phyloP scores from a whole-genome alignment of 192 early-diverging fungal species.

The Entomortierella chlamydospora region DNA sequence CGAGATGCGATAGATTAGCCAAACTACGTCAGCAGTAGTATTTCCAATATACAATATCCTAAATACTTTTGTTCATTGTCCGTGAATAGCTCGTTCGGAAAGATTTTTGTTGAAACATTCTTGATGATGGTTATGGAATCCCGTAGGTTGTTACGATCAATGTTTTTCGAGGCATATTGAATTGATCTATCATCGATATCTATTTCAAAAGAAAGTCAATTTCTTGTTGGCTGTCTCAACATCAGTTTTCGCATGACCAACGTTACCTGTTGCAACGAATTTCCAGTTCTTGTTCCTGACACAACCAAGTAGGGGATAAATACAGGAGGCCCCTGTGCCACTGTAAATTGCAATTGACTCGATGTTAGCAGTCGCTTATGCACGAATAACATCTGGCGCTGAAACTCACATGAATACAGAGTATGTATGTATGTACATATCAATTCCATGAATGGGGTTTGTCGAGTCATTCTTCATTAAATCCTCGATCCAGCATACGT shows the following conservation, averaged over 20 bases:
- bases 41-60: background rate
- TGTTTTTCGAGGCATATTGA: conserved; percentile 73
- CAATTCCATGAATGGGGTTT: conserved; percentile 59
- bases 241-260: background rate
- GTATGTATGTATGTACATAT: conserved; percentile 68
- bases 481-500: conserved; percentile 77
- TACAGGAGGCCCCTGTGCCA: conserved; percentile 91
- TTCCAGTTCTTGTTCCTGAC: conserved; percentile 64
- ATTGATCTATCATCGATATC: conserved; percentile 78
- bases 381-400: no score
- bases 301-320: conserved; percentile 88
- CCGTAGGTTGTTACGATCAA: conserved; percentile 69
- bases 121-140: conserved; percentile 65
- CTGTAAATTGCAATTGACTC: conserved; percentile 45
- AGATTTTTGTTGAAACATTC: conserved; percentile 48
- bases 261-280: conserved; percentile 78
- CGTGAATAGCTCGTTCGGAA: conserved; percentile 12
- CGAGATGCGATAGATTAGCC: background rate
- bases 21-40: background rate
- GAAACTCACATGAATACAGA: no score
- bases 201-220: background rate
- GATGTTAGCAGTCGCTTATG: no score
- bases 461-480: conserved; percentile 50
- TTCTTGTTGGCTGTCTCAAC: no score
- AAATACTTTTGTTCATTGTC: conserved; percentile 7